Percentiles rank a stretch among this genome's conserved stretches.
Evolutionary conservation across 73 alveolate genomes (phyloP).

Genomic region (Paramecium pentaurelia): DNA sequence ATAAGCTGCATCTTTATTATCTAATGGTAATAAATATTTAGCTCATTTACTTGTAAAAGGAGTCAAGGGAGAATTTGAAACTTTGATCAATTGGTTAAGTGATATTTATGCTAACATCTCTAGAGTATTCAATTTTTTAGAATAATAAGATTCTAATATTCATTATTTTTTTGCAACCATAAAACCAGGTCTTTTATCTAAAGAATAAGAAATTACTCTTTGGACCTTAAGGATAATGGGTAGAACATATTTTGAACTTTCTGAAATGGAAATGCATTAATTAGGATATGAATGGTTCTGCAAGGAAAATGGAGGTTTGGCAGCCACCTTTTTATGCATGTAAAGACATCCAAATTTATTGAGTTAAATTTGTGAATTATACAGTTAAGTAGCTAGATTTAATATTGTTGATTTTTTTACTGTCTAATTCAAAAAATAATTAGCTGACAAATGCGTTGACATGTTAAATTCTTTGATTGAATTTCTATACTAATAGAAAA

Average conservation of each 20-base stretch:
- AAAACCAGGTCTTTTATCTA: constrained; percentile 78
- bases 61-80: constrained; percentile 84
- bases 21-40: constrained; percentile 78
- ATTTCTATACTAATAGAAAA: neutral
- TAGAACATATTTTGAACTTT: constrained; percentile 71
- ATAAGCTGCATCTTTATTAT: constrained; percentile 82
- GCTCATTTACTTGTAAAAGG: constrained; percentile 88
- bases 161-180: constrained; percentile 50
- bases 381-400: constrained; percentile 48
- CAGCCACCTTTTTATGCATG: constrained; percentile 73
- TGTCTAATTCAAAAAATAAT: constrained; percentile 49
- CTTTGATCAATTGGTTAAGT: constrained; percentile 70
- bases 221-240: constrained; percentile 70
- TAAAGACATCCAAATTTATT: constrained; percentile 67
- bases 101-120: constrained; percentile 72
- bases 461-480: constrained; percentile 31
- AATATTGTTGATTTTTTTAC: constrained; percentile 55
- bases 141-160: constrained; percentile 39
- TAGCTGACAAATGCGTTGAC: constrained; percentile 47
- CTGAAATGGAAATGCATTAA: constrained; percentile 59
- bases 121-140: constrained; percentile 45
- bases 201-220: constrained; percentile 69
- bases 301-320: constrained; percentile 80
- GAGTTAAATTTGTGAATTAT: constrained; percentile 22
- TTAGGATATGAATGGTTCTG: constrained; percentile 88